Conservation (phyloP, 129 eudicot species). For the carrot (Daucus carota) region DNA sequence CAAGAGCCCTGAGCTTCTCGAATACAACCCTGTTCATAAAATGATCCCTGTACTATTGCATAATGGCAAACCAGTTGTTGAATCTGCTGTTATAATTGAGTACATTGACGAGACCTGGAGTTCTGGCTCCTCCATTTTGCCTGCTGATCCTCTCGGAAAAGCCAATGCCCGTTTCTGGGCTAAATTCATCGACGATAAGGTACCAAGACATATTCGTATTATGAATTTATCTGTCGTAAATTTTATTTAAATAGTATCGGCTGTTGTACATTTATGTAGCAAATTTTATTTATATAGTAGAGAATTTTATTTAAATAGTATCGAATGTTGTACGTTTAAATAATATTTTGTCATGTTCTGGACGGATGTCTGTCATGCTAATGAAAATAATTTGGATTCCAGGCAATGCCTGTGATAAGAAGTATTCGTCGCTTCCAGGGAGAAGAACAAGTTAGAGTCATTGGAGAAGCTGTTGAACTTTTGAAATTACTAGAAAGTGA, state of each 20-base stretch:
- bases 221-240: no score
- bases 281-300: no score
- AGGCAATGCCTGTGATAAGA: slow-evolving; percentile 29
- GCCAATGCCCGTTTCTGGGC: slow-evolving; percentile 43
- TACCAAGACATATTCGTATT: neutral
- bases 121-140: slow-evolving; percentile 15
- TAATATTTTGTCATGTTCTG: neutral
- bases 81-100: neutral
- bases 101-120: slow-evolving; percentile 8
- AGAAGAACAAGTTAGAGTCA: slow-evolving; percentile 19
- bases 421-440: slow-evolving; percentile 19
- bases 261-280: no score
- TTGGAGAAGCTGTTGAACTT: slow-evolving; percentile 18
- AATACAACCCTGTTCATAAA: slow-evolving; percentile 9
- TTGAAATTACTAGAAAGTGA: neutral
- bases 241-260: no score
- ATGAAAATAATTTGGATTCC: neutral
- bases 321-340: no score
- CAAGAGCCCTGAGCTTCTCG: slow-evolving; percentile 19
- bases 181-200: slow-evolving; percentile 28
- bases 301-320: no score
- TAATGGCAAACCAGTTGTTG: slow-evolving; percentile 2
- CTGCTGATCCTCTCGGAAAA: slow-evolving; percentile 32
- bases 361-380: neutral
- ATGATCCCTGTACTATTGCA: slow-evolving; percentile 1